Evolutionary conservation across 768 basidiomycete species (phyloP), one percentile per base, ranked within the genome.

Genomic region (Rhodotorula kratochvilovae): DNA sequence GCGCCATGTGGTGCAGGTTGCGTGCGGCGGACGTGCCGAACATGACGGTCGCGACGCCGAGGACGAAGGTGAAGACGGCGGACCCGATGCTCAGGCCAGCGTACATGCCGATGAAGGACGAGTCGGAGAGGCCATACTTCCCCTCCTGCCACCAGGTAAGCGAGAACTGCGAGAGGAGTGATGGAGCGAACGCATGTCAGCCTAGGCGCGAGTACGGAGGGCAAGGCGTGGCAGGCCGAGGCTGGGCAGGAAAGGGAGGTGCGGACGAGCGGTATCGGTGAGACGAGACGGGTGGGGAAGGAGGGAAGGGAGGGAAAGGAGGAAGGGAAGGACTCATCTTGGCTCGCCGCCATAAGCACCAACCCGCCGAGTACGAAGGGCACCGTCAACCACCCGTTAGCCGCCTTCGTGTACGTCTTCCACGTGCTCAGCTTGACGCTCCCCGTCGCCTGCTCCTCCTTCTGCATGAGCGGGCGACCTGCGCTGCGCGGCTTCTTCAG

Each of bases 381-480:
- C 11, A 67, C 57, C 27, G 65, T 67, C n/a, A 45, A 3, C 29
- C 15, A 54, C 3, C 70, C 70, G 25, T 67, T 17, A 2, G 70
- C 61, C 2, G 70, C 66, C 36, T 16, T 50, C 7, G 36, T 31
- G 43, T 59, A 72, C 11, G 46, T 55, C 8, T 8, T 7, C 65
- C 65, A 70, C 25, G 70, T 68, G 17, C 29, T 70, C 69, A 80
- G 77, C 45, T 83, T 82, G 73, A 92, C 85, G 0, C 89, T 85
- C 7, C 92, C 92, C 0, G 86, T 87, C 73, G 88, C 90, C 36
- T 91, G 83, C 78, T 93, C 91, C 80, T 96, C 92, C 43, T 82
- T 82, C 77, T 91, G 89, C 89, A 92, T 72, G 23, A 75, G 58
- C 45, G 82, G 80, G 59, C 81, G 36, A 50, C 50, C 39, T 25